Base-by-base conservation (phyloP, 2,329 filamentous ascomycete genomes). In the Teratosphaeria viscida region DNA sequence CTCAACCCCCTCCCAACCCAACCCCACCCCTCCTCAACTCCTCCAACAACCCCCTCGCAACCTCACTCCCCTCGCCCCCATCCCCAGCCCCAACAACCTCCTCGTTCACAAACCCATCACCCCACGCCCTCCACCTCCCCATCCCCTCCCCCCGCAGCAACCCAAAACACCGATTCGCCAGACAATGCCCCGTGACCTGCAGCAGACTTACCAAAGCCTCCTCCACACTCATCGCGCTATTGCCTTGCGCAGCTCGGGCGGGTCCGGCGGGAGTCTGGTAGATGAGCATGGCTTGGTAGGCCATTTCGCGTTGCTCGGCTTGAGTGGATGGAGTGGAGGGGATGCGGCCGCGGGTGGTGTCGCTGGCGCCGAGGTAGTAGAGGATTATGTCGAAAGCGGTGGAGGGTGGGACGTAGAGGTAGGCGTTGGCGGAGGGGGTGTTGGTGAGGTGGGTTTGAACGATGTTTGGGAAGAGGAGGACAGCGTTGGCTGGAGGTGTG, bases 91-190 rank as follows among this genome's bases (percentile, higher is more conserved):
- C 55, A 26, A 26, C 39, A 26, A 35, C 55, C 55, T 57, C 55
- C 35, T 57, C 55, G 52, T 57, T 43, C 55, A 57, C 55, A 57
- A 47, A 57, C 19, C 55, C 55, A 29, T 43, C 55, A 2, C 55
- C 55, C 23, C 26, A 57, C 55, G 26, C 26, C 55, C 32, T 57
- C 55, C 55, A 57, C 19, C 12, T 57, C 37, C 55, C 55, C 19
- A 57, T 27, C 8, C 37, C 37, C 39, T 57, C 55, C 14, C 55
- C 55, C 11, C 23, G 29, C 34, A 57, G 26, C 39, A 57, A n/a
- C 23, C 12, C 19, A 37, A 52, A 47, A 19, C 23, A 29, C 35
- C 49, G 49, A 23, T 34, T 37, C 19, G 55, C 55, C 55, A 57
- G 32, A 47, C 23, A 26, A 26, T 26, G 49, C 37, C 55, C 55